phyloP scores from a whole-genome alignment of 148 eudicot genomes.

The Euryodendron excelsum region DNA sequence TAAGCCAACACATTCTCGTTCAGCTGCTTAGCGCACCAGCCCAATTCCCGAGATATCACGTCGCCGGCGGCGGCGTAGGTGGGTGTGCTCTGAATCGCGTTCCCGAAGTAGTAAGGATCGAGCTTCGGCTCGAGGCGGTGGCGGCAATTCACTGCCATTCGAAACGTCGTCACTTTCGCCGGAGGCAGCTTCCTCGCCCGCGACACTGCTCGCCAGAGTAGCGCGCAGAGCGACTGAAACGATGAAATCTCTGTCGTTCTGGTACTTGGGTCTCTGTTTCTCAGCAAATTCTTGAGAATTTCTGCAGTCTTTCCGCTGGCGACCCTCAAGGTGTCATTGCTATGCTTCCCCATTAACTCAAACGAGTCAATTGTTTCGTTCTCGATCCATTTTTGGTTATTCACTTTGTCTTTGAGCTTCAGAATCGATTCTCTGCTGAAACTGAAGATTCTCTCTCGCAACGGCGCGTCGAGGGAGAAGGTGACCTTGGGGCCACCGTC shows the following conservation, averaged over 20 bases:
- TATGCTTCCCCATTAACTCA: conserved; percentile 59
- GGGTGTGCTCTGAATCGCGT: conserved; percentile 89
- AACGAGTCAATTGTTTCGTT: conserved; percentile 21
- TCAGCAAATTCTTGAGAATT: conserved; percentile 34
- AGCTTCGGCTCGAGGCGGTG: conserved; percentile 73
- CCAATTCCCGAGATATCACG: conserved; percentile 41
- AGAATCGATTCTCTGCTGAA: conserved; percentile 65
- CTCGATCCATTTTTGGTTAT: conserved; percentile 25
- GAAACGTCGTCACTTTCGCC: conserved; percentile 53
- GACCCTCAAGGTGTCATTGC: conserved; percentile 50
- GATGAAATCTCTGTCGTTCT: conserved; percentile 61
- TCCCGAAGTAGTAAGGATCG: conserved; percentile 65
- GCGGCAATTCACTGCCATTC: conserved; percentile 90
- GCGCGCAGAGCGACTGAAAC: conserved; percentile 64
- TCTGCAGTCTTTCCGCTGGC: conserved; percentile 18
- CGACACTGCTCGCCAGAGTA: conserved; percentile 76
- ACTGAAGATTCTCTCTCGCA: conserved; percentile 69
- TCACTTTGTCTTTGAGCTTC: conserved; percentile 52
- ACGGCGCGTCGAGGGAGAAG: conserved; percentile 47
- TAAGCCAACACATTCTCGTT: conserved; percentile 52
- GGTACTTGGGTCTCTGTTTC: conserved; percentile 25
- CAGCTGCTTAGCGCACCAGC: conserved; percentile 84
- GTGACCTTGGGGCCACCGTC: conserved; percentile 64
- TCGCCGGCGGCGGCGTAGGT: conserved; percentile 60
- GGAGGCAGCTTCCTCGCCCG: conserved; percentile 58